Base-by-base conservation (phyloP, 1,284 basidiomycete species). In the Phlebopus sp. region DNA sequence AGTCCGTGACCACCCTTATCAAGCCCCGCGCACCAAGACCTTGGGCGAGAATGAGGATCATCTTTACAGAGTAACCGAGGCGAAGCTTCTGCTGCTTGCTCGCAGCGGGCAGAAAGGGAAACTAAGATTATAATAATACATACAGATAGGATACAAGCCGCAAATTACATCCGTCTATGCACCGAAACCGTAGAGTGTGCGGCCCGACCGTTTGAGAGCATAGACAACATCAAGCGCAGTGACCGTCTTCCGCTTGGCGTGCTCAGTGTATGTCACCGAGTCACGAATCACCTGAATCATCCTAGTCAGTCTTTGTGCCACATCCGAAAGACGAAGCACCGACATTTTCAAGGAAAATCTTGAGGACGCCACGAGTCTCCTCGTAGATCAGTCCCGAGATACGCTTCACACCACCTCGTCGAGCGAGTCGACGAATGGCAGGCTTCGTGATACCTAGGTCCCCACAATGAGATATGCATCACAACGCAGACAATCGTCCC, bases 241-340 rank as follows among this genome's bases (percentile, higher is more conserved):
- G 46, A 92, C 86, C n/a, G 88, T 91, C 76, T 91, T 92, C 41
- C 89, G 79, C 78, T 92, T 92, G 59, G 89, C 88, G 71, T 92
- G 89, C 68, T 90, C 90, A 50, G 85, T 88, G 81, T 91, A 91
- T 55, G 89, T 92, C 53, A 91, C 89, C 32, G 88, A 88, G 70
- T 92, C 89, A 57, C 84, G 81, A 67, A 90, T 88, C 21, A 80
- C 79, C 75, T 78, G 31, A 0, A 13, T 5, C 2, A 19, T 25
- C 8, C n/a, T 3, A 0, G 5, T 57, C 4, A 56, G 17, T 25
- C 21, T 15, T 7, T 3, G 37, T 3, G 17, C 7, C 14, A 23
- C 29, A 3, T 0, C 39, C 4, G 1, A 5, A 25, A 10, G 0
- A 13, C 9, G 10, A 17, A 1, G 0, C 7, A 63, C 68, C 9